Base-by-base conservation (phyloP, 768 basidiomycete genomes). In the Obba rivulosa region DNA sequence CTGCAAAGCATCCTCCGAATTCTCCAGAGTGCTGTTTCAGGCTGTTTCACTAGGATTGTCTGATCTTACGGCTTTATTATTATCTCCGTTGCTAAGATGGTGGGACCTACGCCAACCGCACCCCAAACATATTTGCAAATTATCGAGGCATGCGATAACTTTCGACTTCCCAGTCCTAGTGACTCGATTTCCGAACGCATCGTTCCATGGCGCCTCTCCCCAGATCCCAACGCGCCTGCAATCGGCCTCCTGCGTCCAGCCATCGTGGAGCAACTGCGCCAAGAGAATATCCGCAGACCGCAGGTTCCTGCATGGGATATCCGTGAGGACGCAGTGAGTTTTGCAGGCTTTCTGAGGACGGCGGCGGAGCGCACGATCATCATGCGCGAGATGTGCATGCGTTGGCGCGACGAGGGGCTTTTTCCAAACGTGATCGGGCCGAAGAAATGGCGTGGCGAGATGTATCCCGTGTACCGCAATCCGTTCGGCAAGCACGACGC, bases 391-490 rank as follows among this genome's bases (percentile, higher is more conserved):
- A 64, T 91, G 16, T 87, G 85, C 62, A 80, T 82, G 62, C 75
- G 79, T 38, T 92, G 90, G 90, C 77, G 86, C 37, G 83, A 87
- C 58, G 69, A 63, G 4, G 80, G 75, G 7, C 58, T 79, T 23
- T 88, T 84, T 55, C 58, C 75, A 16, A 76, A 81, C 45, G 72
- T 82, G 24, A 85, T 89, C 62, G 85, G 86, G 3, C 81, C 79
- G 14, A 72, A 65, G 54, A 87, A 92, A 48, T 97, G 95, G 94
- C 72, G 94, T 39, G 71, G 76, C 49, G 96, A 99, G 72, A 66
- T 80, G 62, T 98, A 96, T 60, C 75, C 87, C 20, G 69, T 87
- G 34, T 91, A 88, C 63, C 72, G 72, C 11, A 75, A 82, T 55
- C 86, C 88, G 1, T 83, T 89, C 57, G 81, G 81, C 8, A 58